These are phyloP conservation scores for Coemansia sp. DNA, from an alignment of 192 early-diverging fungal species.

Conservation along the genomic window DNA sequence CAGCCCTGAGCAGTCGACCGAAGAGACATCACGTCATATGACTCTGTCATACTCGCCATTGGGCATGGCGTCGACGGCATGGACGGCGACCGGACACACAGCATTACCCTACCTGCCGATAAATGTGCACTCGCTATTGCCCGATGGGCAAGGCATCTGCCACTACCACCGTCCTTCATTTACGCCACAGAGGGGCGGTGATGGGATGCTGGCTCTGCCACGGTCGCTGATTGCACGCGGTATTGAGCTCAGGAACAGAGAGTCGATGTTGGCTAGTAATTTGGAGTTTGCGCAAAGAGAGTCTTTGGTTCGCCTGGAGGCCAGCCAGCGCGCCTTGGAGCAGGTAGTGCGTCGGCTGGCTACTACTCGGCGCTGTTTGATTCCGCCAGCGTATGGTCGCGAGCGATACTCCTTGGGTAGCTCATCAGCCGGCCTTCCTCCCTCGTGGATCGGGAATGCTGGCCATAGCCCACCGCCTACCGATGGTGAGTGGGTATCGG, in stretches of 20 bases:
- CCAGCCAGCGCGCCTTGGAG: constrained; percentile 15
- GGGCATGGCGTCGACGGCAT: constrained; percentile 31
- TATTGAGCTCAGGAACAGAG: neutral
- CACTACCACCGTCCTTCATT: constrained; percentile 45
- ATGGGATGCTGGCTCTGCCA: neutral
- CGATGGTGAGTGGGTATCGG: constrained; percentile 35
- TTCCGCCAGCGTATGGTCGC: neutral
- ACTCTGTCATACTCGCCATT: constrained; percentile 28
- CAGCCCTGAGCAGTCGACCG: neutral
- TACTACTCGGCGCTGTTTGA: constrained; percentile 3
- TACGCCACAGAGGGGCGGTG: neutral
- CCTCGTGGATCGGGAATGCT: neutral
- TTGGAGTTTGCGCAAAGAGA: neutral
- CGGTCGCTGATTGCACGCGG: constrained; percentile 6
- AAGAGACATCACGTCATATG: neutral
- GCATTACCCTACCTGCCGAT: neutral
- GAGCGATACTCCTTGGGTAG: neutral
- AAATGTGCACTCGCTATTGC: constrained; percentile 27
- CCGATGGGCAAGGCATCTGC: constrained; percentile 30
- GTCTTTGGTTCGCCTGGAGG: neutral
- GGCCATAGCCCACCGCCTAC: neutral
- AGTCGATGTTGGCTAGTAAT: neutral
- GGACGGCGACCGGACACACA: constrained; percentile 13
- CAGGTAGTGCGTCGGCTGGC: constrained; percentile 18
- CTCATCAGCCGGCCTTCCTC: neutral